Evolutionary conservation across 805 yeast genomes (phyloP), one percentile per base, ranked within the genome.

Genomic region (Yamadazyma ubonensis): DNA sequence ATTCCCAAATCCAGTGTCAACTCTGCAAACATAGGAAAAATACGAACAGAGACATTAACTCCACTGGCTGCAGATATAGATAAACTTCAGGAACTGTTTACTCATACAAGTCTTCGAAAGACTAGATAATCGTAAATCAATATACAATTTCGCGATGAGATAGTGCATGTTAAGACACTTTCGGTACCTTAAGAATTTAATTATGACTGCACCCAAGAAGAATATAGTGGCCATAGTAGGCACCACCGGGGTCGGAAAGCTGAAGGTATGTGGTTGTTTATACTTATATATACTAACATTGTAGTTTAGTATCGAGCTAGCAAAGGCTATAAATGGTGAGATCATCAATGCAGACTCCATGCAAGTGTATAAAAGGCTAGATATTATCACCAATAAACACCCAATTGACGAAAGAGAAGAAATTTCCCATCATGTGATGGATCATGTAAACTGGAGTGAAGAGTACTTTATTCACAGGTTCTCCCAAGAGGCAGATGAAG

Each of bases 161-260:
- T 36, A 21, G 35, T 21, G 25, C 21, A 43, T 35, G 46, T 23
- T 39, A 14, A 38, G 57, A 34, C 43, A 46, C 32, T 33, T 52
- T 2, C 35, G 47, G 25, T 52, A 51, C 47, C 18, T 52, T 26
- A 57, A 50, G 42, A 63, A 59, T 41, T 39, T 48, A 31, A 36
- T 55, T n/a, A 59, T 57, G 60, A 62, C 64, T 6, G 42, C 49
- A 32, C 59, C 62, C 9, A 64, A 59, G 45, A 61, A 59, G 44
- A 59, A 51, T 43, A 54, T 86, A 4, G 71, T 85, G 19, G 79
- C 87, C 11, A 76, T 86, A 12, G 84, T 86, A 3, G 99, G 99
- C 0, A 90, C 96, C 25, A 91, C 99, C 0, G 99, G 98, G 0
- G 97, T 89, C 9, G 99, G 99, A 0, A 91, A 91, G 56, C 90